Base-by-base conservation (phyloP, 208 protist species). In the Leishmania aethiopica region DNA sequence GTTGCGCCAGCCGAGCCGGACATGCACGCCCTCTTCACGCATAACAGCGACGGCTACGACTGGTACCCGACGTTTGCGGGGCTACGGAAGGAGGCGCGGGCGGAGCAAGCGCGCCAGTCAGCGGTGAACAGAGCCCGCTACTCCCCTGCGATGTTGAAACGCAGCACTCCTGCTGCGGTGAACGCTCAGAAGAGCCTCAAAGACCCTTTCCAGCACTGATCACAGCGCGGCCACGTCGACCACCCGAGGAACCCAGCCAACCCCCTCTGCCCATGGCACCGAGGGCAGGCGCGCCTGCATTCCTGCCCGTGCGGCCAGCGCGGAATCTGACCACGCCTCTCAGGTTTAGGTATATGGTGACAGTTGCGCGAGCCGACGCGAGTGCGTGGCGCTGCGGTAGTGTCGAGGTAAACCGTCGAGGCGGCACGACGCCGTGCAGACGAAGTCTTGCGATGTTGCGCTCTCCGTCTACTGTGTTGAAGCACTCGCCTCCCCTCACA, bases 21-120 rank as follows among this genome's bases (percentile, higher is more conserved):
- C 45, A 57, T 37, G 60, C 6, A 47, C 40, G 62, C 82, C 42
- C 76, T 85, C 59, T 85, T 82, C 37, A 77, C 75, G 22, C 66
- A 82, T 49, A 69, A n/a, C 57, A 47, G 37, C 73, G 75, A 83
- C 47, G 79, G 75, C 69, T 87, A 83, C 80, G 62, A 76, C 72
- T n/a, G 51, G 3, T 76, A 62, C 35, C 49, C 25, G 22, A 75
- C 73, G 40, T 72, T 40, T 28, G 49, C 69, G 1, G 78, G 78
- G n/a, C 7, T 71, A 51, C 78, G 74, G 3, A 49, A 59, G 51
- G 32, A 76, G 49, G 37, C 40, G 32, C 37, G 53, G 64, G 80
- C 49, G 51, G 80, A 47, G 42, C 57, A 77, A 49, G 42, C 49
- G 11, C 55, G 62, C 8, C 45, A 79, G 74, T 74, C 60, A 2